Evolutionary conservation across 306 rosid genomes (phyloP), one percentile per base, ranked within the genome.

Genomic region (Quercus mongolica): DNA sequence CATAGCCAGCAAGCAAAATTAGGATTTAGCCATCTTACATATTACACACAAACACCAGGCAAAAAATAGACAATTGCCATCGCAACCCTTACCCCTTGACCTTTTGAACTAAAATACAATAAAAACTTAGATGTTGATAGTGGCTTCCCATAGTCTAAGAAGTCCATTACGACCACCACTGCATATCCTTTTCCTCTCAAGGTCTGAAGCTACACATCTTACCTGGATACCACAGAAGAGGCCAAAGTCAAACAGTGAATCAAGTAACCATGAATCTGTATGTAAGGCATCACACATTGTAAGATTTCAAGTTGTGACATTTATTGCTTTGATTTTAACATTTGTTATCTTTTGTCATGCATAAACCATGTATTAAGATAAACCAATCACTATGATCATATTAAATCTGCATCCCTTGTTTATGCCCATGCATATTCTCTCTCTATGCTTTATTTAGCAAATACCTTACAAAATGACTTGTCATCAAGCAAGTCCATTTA

Each of bases 131-230:
- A 95, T 95, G 85, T 95, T 95, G 71, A 95, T 88, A 62, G 99
- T 93, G 84, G 99, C 99, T 88, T 95, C 99, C 99, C 99, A 95
- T 57, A 93, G 94, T 82, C 99, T 88, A 67, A 93, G 89, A 79
- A 90, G 89, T 71, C 99, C 99, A 76, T 95, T 93, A 70, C 99
- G 97, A 69, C 92, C 98, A 57, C 99, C 99, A 14, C 96, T 95
- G 91, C 99, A 95, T 83, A 95, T 90, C 87, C 97, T 86, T 87
- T 95, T 95, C 88, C 98, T 91, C 89, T 95, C 98, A 51, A 95
- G 90, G 88, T 95, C 98, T 12, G 98, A 90, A 69, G 94, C 82
- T 61, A 90, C 80, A 41, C 99, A 95, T 68, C 98, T 83, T 69
- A 93, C 96, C 99, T 95, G 90, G 52, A 83, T 55, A 33, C 54